Base-by-base conservation (phyloP, 2,329 filamentous ascomycete species). In the Aschersonia sp. region DNA sequence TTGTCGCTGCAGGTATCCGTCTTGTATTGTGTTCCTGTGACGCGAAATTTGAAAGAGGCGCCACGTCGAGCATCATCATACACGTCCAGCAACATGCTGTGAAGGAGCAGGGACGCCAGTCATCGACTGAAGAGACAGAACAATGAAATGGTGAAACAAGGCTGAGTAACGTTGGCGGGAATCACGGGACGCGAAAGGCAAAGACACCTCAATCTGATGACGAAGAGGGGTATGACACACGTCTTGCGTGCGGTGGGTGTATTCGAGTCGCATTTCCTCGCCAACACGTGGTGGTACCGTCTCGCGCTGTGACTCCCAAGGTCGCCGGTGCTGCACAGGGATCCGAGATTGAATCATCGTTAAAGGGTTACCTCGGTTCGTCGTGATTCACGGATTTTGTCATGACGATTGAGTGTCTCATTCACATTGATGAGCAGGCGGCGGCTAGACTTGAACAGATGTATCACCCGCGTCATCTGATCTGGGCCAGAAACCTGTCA, bases 91-190 rank as follows among this genome's bases (percentile, higher is more conserved):
- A 38, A 38, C 35, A 9, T 12, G 35, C 35, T 38, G 35, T 9
- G 35, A 12, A 38, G 35, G 20, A 20, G 20, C 20, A 20, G 20
- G 20, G 20, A 20, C 20, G 20, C 20, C 20, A 20, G 20, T 20
- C 20, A 20, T 20, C 20, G 20, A 20, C 20, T 9, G 43, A 65
- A 59, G 28, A 44, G 35, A 5, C 28, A 42, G 31, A 12, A 38
- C 7, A 38, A 9, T 9, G 7, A 4, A 38, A 4, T 38, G 7
- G 35, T 38, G 35, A 38, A 12, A 38, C 35, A 12, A 7, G 35
- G 35, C 35, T 7, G 35, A 38, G 35, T 38, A 38, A 38, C 35
- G 43, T 10, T 31, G 9, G 43, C 29, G 5, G 30, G 10, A 10
- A 31, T 30, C 28, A 44, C 5, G 42, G 7, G 12, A 38, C 35